A percentile compares a stretch with the other conserved stretches of the same genome.
Conservation (phyloP, 2,329 filamentous ascomycete species). For the Magnaporthiopsis incrustans region DNA sequence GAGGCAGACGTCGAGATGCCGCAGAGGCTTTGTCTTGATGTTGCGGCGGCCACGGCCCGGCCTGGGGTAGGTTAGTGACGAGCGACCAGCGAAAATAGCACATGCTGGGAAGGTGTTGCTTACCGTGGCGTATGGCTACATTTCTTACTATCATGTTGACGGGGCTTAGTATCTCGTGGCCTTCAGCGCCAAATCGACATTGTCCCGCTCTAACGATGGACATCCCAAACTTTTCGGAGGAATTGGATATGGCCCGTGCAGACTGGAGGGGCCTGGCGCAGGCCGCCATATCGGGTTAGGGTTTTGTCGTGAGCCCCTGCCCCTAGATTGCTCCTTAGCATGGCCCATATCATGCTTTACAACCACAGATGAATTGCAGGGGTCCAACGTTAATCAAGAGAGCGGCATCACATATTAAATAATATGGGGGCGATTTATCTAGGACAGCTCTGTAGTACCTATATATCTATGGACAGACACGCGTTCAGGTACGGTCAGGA, state of each 20-base stretch:
- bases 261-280: background rate
- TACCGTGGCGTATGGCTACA: constrained; percentile 46
- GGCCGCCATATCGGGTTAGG: background rate
- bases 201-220: background rate
- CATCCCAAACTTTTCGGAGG: constrained; percentile 4
- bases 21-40: constrained; percentile 25
- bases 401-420: background rate
- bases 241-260: constrained; percentile 5
- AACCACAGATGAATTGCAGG: too few relatives aligned
- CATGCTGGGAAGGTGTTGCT: constrained; percentile 13
- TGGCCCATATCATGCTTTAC: too few relatives aligned
- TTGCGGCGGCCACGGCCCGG: constrained; percentile 39
- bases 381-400: too few relatives aligned
- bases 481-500: background rate
- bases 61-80: constrained; percentile 30
- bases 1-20: constrained; percentile 26
- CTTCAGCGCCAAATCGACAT: background rate
- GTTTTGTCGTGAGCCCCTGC: background rate
- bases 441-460: background rate
- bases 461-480: background rate
- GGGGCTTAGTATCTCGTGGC: constrained; percentile 3
- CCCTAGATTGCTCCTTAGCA: too few relatives aligned
- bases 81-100: constrained; percentile 7
- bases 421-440: background rate
- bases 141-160: constrained; percentile 49